These are phyloP conservation scores for Ganoderma meredithae DNA, from an alignment of 1,284 basidiomycete species.

Conservation along the genomic window DNA sequence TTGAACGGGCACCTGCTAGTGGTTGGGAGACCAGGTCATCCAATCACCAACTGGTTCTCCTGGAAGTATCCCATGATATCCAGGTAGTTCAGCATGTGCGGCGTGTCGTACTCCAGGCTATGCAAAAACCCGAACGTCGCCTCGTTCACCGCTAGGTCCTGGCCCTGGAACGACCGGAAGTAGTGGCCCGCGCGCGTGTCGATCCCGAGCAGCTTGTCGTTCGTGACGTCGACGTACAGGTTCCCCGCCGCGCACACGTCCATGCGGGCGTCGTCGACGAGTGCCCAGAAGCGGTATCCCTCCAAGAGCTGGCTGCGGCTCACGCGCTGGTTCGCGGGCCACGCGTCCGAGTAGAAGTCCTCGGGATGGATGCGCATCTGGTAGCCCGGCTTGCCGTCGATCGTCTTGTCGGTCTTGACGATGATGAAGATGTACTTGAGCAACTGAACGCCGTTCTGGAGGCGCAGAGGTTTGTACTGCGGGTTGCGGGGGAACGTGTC, in stretches of 20 bases:
- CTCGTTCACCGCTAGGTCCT: conserved; percentile 4
- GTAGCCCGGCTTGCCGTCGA: not conserved
- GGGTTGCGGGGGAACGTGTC: not conserved
- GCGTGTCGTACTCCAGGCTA: not conserved
- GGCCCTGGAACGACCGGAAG: not conserved
- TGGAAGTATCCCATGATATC: not conserved
- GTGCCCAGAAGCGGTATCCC: conserved; percentile 3
- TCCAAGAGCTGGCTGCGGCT: not conserved
- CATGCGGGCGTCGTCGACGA: not conserved
- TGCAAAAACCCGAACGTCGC: not conserved
- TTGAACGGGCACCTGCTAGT: not conserved
- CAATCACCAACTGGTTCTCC: not conserved
- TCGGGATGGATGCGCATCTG: conserved; percentile 4
- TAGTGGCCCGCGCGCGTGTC: conserved; percentile 4
- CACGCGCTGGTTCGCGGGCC: not conserved
- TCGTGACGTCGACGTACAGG: conserved; percentile 1
- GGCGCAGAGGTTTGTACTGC: not conserved
- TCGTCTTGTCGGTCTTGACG: not conserved
- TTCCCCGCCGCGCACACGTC: conserved; percentile 6
- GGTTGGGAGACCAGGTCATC: not conserved
- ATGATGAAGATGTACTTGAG: conserved; percentile 4
- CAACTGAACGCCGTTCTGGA: not conserved
- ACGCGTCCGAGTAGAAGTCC: not conserved
- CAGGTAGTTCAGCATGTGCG: not conserved
- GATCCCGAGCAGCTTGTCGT: not conserved